Percentiles rank a stretch among this genome's conserved stretches.
phyloP scores from a whole-genome alignment of 2,329 filamentous ascomycete species.

The Penicillium janthinellum region DNA sequence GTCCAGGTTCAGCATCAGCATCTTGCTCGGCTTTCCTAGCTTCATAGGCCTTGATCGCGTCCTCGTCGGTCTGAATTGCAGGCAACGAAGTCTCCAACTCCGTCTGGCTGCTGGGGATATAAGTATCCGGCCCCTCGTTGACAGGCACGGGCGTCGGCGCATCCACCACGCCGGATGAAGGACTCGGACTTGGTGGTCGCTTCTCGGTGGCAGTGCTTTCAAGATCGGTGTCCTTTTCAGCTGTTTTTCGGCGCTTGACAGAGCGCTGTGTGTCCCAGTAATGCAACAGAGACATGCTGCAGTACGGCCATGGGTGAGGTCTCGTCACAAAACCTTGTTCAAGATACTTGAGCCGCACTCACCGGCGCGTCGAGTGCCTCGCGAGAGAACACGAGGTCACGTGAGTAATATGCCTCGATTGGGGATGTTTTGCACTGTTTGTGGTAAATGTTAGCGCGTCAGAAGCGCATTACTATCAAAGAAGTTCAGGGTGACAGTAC shows the following conservation, averaged over 20 bases:
- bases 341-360: not conserved
- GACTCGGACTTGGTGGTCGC: slow-evolving; percentile 24
- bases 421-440: slow-evolving; percentile 27
- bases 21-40: slow-evolving; percentile 61
- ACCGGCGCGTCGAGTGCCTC: slow-evolving; percentile 23
- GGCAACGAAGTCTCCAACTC: slow-evolving; percentile 74
- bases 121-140: slow-evolving; percentile 32
- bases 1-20: slow-evolving; percentile 36
- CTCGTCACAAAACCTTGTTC: not conserved
- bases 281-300: slow-evolving; percentile 39
- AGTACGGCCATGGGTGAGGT: slow-evolving; percentile 12
- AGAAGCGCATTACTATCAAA: not conserved
- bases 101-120: slow-evolving; percentile 52
- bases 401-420: slow-evolving; percentile 24
- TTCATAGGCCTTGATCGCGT: slow-evolving; percentile 81
- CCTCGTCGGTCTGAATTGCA: slow-evolving; percentile 64
- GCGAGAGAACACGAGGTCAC: slow-evolving; percentile 35
- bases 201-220: slow-evolving; percentile 8
- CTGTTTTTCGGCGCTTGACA: slow-evolving; percentile 36
- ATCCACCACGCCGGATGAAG: slow-evolving; percentile 41
- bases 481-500: not conserved
- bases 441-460: not conserved
- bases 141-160: slow-evolving; percentile 19
- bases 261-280: slow-evolving; percentile 39
- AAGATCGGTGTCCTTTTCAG: slow-evolving; percentile 12